phyloP scores from a whole-genome alignment of 805 yeast species.

The Hanseniaspora singularis region DNA sequence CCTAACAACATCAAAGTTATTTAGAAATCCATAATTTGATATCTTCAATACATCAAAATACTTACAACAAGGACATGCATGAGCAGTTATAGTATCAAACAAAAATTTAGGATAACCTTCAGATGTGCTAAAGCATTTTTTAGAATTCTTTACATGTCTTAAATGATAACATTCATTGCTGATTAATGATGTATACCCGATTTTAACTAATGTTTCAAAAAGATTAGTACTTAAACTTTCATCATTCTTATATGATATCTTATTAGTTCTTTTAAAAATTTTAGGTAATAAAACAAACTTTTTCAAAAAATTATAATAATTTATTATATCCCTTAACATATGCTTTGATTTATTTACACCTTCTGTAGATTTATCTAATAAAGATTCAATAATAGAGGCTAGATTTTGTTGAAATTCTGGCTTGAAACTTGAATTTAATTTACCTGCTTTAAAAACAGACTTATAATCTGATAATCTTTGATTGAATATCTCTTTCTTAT shows the following conservation, averaged over 20 bases:
- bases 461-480: not conserved
- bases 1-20: not conserved
- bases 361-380: too few species aligned
- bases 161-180: slow-evolving; percentile 12
- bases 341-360: too few species aligned
- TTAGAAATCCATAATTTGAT: not conserved
- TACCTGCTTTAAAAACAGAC: too few species aligned
- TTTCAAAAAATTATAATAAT: not conserved
- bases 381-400: too few species aligned
- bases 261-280: not conserved
- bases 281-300: not conserved
- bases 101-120: not conserved
- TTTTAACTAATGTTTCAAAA: not conserved
- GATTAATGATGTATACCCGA: slow-evolving; percentile 7
- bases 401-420: too few species aligned
- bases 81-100: not conserved
- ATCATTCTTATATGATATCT: not conserved
- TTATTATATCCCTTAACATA: not conserved
- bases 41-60: not conserved
- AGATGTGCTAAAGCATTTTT: not conserved
- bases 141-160: not conserved
- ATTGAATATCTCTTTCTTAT: not conserved
- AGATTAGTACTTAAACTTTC: not conserved
- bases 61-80: slow-evolving; percentile 13
- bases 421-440: too few species aligned